phyloP scores from a whole-genome alignment of 495 filamentous ascomycete species.

The Penicillium paxilli region DNA sequence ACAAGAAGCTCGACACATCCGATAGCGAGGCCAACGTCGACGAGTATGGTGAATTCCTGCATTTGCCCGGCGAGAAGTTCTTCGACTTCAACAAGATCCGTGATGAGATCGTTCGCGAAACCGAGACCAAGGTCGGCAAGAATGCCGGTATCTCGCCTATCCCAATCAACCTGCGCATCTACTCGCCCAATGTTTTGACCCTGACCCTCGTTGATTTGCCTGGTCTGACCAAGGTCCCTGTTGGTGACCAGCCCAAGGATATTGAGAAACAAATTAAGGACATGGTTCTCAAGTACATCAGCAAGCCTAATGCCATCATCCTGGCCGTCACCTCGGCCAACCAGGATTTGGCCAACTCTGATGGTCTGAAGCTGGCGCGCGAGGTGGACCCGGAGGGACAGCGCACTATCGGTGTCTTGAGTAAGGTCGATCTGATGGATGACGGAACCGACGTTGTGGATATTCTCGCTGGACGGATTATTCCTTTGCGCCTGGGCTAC shows the following conservation, averaged over 20 bases:
- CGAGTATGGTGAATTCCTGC: conserved; percentile 99
- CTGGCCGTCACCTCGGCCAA: conserved; percentile 96
- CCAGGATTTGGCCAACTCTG: conserved; percentile 96
- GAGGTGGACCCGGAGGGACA: conserved; percentile 98
- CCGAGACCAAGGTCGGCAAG: conserved; percentile 90
- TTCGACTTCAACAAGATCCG: conserved; percentile 99
- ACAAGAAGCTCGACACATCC: conserved; percentile 61
- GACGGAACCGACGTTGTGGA: conserved; percentile 99
- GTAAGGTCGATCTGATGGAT: conserved; percentile 99
- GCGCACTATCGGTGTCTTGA: conserved; percentile 97
- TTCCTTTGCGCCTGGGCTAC: conserved; percentile 92
- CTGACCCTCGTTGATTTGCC: conserved; percentile 97
- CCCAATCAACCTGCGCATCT: conserved; percentile 96
- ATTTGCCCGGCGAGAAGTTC: conserved; percentile 98
- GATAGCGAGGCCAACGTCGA: conserved; percentile 89
- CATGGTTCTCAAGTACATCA: conserved; percentile 99
- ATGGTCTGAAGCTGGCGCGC: conserved; percentile 92
- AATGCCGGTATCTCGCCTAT: conserved; percentile 96
- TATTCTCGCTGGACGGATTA: conserved; percentile 97
- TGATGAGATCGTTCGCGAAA: conserved; percentile 96
- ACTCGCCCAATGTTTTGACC: conserved; percentile 97
- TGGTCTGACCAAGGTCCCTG: conserved; percentile 95
- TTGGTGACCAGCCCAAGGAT: conserved; percentile 97
- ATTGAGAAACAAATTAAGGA: conserved; percentile 97
- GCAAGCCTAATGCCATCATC: conserved; percentile 97